A percentile compares a stretch with the other conserved stretches of the same genome.
Evolutionary conservation across 2,329 filamentous ascomycete genomes (phyloP).

Genomic region (Colletotrichum plurivorum): DNA sequence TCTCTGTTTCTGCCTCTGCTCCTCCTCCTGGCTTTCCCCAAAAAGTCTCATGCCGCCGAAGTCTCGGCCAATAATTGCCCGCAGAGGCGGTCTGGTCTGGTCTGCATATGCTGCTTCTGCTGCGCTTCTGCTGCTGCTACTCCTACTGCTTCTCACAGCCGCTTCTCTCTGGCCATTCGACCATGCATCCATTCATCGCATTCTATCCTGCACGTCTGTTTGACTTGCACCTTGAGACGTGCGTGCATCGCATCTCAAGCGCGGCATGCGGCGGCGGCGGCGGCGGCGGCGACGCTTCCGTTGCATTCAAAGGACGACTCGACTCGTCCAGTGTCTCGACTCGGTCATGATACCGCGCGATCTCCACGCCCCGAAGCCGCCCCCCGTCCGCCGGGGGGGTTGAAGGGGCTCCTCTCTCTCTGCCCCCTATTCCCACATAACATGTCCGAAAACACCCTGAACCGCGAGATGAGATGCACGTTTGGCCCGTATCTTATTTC

Average conservation of each 20-base stretch:
- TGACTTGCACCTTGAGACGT: constrained; percentile 38
- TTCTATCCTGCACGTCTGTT: constrained; percentile 37
- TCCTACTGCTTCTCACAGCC: constrained; percentile 24
- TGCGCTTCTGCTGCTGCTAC: background rate
- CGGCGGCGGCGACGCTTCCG: constrained; percentile 18
- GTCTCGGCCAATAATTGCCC: constrained; percentile 30
- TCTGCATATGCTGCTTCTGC: constrained; percentile 29
- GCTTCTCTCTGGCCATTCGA: constrained; percentile 27
- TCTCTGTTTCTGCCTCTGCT: constrained; percentile 9
- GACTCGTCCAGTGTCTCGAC: constrained; percentile 27
- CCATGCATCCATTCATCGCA: constrained; percentile 27
- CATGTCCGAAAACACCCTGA: constrained; percentile 19
- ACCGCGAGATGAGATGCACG: constrained; percentile 36
- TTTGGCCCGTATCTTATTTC: constrained; percentile 32
- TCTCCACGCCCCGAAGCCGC: constrained; percentile 30
- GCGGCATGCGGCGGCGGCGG: constrained; percentile 27
- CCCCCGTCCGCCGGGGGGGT: constrained; percentile 8
- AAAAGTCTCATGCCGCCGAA: constrained; percentile 23
- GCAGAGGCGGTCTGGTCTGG: constrained; percentile 26
- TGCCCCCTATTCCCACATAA: constrained; percentile 27
- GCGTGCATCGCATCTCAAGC: constrained; percentile 25
- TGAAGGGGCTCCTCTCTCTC: constrained; percentile 12
- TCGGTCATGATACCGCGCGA: constrained; percentile 28
- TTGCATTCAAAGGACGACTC: constrained; percentile 30
- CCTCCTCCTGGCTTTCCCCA: constrained; percentile 5